Conservation (phyloP, 306 rosid genomes). For the Cicer judaicum region DNA sequence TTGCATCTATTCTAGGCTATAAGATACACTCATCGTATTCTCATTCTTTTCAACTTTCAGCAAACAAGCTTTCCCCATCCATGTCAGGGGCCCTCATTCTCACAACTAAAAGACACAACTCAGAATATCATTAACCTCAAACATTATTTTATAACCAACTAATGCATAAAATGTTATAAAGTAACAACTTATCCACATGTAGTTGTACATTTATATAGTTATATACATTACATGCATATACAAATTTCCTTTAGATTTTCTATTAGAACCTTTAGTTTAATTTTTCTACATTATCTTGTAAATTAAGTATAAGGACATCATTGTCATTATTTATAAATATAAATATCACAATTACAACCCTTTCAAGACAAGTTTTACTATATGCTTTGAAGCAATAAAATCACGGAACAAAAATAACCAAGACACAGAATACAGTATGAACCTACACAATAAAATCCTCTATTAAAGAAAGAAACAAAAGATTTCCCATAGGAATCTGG, state of each 20-base stretch:
- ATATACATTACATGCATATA: too few species aligned
- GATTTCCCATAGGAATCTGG: neutral
- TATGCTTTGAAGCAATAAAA: constrained; percentile 14
- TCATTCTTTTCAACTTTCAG: too few species aligned
- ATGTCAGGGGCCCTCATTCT: too few species aligned
- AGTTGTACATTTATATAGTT: too few species aligned
- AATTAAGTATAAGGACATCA: neutral
- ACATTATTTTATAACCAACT: too few species aligned
- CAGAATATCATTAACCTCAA: too few species aligned
- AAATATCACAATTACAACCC: neutral
- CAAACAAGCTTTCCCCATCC: too few species aligned
- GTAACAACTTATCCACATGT: too few species aligned
- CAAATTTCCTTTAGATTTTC: too few species aligned
- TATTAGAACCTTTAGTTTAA: neutral
- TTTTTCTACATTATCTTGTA: neutral
- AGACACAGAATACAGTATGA: neutral
- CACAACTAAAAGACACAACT: too few species aligned
- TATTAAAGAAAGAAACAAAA: neutral
- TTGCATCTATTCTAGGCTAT: neutral
- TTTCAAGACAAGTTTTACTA: neutral
- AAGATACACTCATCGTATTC: neutral
- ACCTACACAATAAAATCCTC: neutral
- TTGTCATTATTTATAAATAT: constrained; percentile 3
- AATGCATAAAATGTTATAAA: too few species aligned
- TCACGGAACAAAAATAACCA: neutral